Evolutionary conservation across 129 eudicot genomes (phyloP), one percentile per base, ranked within the genome.

Genomic region (Flaveria brownii): DNA sequence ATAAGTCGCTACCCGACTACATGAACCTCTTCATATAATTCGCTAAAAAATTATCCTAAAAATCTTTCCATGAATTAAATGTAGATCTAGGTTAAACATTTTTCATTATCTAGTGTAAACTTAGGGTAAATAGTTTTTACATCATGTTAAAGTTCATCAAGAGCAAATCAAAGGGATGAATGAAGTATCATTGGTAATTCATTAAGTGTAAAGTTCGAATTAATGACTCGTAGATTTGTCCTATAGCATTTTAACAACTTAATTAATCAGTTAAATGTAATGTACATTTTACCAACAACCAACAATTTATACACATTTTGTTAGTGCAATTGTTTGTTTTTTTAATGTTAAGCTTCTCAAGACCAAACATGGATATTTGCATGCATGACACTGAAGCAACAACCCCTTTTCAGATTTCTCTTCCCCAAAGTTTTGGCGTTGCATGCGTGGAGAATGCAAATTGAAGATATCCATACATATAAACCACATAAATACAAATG

Each of bases 381-480:
- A 80, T 80, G 74, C 73, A 65, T 80, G 79, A 73, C 79, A 64
- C 63, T 67, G 75, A 80, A 54, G 70, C 75, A 80, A 59, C 76
- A 59, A 73, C 79, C 47, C 45, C 84, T 80, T 80, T 80, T 74
- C 84, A 74, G 84, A 26, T 74, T 67, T 69, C 80, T 80, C 84
- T 80, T 80, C 84, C 84, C 84, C 74, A 80, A 80, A 68, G 80
- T 74, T 80, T 80, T 80, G 84, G 80, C 84, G 12, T 80, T 74
- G 75, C 80, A 61, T 74, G 71, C 56, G 78, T 74, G 70, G 84
- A 80, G 64, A 80, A 46, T 68, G 75, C 71, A 80, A 74, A 80
- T 42, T 80, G 77, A 71, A 71, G 75, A 80, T 61, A 55, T 78
- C 82, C 60, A 80, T 43, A 65, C 70, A 54, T 62, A 42, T 63